A percentile compares a stretch with the other conserved stretches of the same genome.
phyloP scores from a whole-genome alignment of 1,284 basidiomycete species.

The Schizopora paradoxa region DNA sequence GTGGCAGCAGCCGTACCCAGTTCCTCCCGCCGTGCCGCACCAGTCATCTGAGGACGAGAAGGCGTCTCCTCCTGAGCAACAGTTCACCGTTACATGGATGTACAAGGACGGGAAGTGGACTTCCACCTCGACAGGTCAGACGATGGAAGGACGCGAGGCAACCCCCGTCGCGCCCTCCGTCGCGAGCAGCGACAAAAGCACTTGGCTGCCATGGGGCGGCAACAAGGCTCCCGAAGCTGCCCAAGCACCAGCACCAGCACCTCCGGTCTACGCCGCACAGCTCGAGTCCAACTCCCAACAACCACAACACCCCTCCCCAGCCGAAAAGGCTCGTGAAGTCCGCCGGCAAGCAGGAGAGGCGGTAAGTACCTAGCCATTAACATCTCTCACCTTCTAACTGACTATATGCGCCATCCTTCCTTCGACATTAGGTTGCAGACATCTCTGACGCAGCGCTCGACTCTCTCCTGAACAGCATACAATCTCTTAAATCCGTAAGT shows the following conservation, averaged over 20 bases:
- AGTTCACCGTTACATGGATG: neutral
- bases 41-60: neutral
- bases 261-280: too few relatives aligned
- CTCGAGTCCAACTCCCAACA: too few relatives aligned
- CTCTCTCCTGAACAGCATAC: constrained; percentile 47
- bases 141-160: too few relatives aligned
- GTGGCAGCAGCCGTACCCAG: neutral
- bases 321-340: constrained; percentile 41
- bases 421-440: constrained; percentile 46
- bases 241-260: neutral
- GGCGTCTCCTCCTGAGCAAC: neutral
- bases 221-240: constrained; percentile 1
- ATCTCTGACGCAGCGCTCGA: constrained; percentile 68
- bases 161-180: too few relatives aligned
- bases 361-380: constrained; percentile 33
- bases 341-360: constrained; percentile 49
- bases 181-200: neutral
- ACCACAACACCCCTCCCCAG: constrained; percentile 13
- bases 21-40: neutral
- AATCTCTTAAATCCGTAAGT: constrained; percentile 55
- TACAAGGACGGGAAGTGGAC: neutral
- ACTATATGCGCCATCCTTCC: neutral
- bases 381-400: neutral
- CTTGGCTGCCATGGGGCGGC: neutral
- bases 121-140: too few relatives aligned